A percentile compares a stretch with the other conserved stretches of the same genome.
Evolutionary conservation across 345 rosid species (phyloP).

Genomic region (Trapa bicornis): DNA sequence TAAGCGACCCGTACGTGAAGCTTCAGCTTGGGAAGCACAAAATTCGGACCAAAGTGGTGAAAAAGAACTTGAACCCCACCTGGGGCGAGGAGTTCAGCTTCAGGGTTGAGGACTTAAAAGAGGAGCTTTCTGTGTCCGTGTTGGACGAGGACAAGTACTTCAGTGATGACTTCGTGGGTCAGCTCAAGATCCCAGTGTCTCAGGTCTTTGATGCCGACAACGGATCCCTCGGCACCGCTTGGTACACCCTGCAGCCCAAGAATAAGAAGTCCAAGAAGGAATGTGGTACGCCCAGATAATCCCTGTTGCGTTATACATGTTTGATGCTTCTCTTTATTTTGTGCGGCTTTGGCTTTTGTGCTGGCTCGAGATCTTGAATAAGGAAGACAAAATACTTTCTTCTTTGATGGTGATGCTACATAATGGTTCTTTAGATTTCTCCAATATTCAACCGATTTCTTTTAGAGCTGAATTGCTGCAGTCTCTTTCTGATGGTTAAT

Average conservation of each 20-base stretch:
- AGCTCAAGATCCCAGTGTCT: conserved; percentile 49
- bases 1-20: conserved; percentile 82
- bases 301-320: background rate
- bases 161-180: conserved; percentile 78
- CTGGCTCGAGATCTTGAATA: background rate
- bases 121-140: conserved; percentile 63
- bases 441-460: background rate
- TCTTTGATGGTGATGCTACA: background rate
- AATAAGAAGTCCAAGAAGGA: conserved; percentile 70
- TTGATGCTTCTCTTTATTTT: background rate
- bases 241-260: conserved; percentile 76
- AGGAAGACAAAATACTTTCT: background rate
- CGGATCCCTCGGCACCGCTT: conserved; percentile 61
- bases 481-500: background rate
- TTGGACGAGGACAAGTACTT: conserved; percentile 87
- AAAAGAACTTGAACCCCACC: conserved; percentile 72
- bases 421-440: background rate
- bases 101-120: conserved; percentile 86
- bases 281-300: conserved; percentile 39
- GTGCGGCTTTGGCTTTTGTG: background rate
- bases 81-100: conserved; percentile 91
- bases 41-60: conserved; percentile 70
- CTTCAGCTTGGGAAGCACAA: conserved; percentile 66
- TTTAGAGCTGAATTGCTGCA: background rate
- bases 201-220: conserved; percentile 61